Conservation (phyloP, 2,329 filamentous ascomycete species). For the Rutstroemia sp. region DNA sequence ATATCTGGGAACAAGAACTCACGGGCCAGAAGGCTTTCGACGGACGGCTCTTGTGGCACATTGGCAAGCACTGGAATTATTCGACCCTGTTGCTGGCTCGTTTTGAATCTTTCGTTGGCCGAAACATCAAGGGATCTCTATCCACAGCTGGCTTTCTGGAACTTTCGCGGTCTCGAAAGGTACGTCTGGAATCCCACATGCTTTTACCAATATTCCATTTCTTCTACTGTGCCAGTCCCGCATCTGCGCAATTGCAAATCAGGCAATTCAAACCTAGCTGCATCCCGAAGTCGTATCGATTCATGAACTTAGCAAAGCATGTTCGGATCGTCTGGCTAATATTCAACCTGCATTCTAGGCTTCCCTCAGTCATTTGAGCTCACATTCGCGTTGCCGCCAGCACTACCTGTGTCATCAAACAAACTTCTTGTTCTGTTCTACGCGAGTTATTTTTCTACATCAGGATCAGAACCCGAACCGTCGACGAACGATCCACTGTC, state of each 20-base stretch:
- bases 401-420: slow-evolving; percentile 23
- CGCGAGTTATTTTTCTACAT: slow-evolving; percentile 19
- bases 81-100: background rate
- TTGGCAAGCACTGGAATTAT: background rate
- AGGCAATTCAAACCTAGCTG: background rate
- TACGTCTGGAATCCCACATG: background rate
- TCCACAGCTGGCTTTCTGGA: background rate
- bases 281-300: background rate
- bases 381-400: slow-evolving; percentile 19
- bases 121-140: background rate
- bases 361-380: slow-evolving; percentile 13
- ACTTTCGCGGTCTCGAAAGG: slow-evolving; percentile 1
- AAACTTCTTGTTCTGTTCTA: slow-evolving; percentile 18
- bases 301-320: slow-evolving; percentile 1
- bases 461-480: background rate
- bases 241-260: slow-evolving; percentile 1
- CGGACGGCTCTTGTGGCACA: background rate
- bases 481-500: slow-evolving; percentile 13
- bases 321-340: slow-evolving; percentile 9
- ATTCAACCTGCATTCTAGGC: slow-evolving; percentile 1
- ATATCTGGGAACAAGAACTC: background rate
- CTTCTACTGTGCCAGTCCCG: background rate
- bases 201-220: background rate
- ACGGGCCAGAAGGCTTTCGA: background rate
- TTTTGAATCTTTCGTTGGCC: background rate